Evolutionary conservation across 352 stramenopile genomes (phyloP), one percentile per base, ranked within the genome.

Genomic region (Globisporangium emineosum): DNA sequence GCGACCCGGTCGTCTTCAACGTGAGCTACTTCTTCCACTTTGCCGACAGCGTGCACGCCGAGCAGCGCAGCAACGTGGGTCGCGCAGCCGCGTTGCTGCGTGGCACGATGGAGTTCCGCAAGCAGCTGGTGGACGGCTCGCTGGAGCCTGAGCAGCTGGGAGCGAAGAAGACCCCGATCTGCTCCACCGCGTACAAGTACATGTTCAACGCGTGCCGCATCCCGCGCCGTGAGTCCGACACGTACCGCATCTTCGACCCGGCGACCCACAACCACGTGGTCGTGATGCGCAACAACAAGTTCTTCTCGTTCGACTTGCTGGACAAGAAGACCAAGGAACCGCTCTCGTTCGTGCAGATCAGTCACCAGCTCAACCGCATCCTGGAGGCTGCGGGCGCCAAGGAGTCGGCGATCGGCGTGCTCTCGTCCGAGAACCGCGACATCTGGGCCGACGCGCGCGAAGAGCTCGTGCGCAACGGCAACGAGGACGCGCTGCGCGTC

Each of bases 171-270:
- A 97, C 81, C 49, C 91, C 93, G 5, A 66, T 98, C 15, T 98
- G 94, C 72, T 86, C 90, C 4, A 96, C 86, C 3, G 89, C 90
- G 32, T 97, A 96, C 81, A 97, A 96, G 80, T 97, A 95, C 80
- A 97, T 97, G 86, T 97, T 99, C 77, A 98, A 98, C 75, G 88
- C 93, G 1, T 98, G 92, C 71, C 87, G 96, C 51, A 92, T 98
- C 65, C 96, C 96, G 29, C 81, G 65, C 35, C 78, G 80, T 23
- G 63, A 76, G 37, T 70, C 77, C 21, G 88, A 96, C 72, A 86
- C 70, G 78, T 90, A 90, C 77, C 81, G 71, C 75, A 98, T 85
- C 78, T 98, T 97, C 71, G 92, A 98, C 67, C 91, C 91, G 5
- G 76, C 75, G 53, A 68, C 71, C 32, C 67, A 96, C 73, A 85